Conservation (phyloP, 2,329 filamentous ascomycete species). For the Allantophomopsis lycopodina region DNA sequence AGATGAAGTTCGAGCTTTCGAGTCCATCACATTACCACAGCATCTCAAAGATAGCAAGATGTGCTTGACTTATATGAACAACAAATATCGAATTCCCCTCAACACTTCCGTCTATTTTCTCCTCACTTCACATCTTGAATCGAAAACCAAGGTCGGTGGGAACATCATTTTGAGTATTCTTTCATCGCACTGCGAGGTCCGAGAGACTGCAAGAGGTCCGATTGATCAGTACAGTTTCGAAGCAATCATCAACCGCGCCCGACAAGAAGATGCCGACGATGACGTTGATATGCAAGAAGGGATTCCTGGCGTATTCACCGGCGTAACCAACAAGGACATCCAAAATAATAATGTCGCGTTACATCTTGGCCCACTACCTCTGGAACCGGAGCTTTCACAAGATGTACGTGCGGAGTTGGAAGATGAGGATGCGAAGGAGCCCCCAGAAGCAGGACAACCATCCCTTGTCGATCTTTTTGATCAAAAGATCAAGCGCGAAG, state of each 20-base stretch:
- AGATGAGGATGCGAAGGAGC: constrained; percentile 69
- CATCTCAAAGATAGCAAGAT: constrained; percentile 66
- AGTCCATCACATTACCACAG: constrained; percentile 58
- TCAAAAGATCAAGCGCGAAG: constrained; percentile 75
- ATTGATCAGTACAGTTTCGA: constrained; percentile 52
- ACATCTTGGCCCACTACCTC: constrained; percentile 67
- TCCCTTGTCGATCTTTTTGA: constrained; percentile 81
- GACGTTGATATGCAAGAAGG: constrained; percentile 45
- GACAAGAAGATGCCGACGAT: constrained; percentile 47
- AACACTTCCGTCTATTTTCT: constrained; percentile 73
- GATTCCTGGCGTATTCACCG: constrained; percentile 46
- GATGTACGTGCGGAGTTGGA: constrained; percentile 81
- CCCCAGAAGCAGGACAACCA: constrained; percentile 55
- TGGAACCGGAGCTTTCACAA: constrained; percentile 69
- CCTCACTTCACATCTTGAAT: constrained; percentile 78
- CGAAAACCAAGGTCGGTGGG: constrained; percentile 71
- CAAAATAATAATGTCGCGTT: constrained; percentile 43
- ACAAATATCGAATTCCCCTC: constrained; percentile 83
- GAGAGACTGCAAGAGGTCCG: constrained; percentile 43
- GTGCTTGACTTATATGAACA: constrained; percentile 70
- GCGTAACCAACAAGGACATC: constrained; percentile 45
- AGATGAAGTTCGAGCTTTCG: constrained; percentile 68
- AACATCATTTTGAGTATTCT: constrained; percentile 66
- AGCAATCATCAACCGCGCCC: constrained; percentile 40
- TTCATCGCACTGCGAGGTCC: constrained; percentile 41